A percentile compares a stretch with the other conserved stretches of the same genome.
Conservation (phyloP, 2,329 filamentous ascomycete genomes). For the Calonectria hongkongensis region DNA sequence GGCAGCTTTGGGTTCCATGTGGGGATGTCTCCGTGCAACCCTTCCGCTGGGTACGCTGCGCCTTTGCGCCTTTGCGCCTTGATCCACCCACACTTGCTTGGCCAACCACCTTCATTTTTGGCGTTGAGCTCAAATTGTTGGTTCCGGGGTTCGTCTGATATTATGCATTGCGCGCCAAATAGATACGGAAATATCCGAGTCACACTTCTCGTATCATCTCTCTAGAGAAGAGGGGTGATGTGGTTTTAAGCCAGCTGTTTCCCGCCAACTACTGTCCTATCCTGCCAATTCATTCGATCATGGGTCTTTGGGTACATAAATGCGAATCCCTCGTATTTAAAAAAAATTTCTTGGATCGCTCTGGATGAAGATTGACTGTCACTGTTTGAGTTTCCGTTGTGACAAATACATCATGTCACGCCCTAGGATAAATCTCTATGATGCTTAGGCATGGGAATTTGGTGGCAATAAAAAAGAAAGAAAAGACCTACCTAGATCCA, state of each 20-base stretch:
- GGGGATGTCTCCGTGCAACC: constrained; percentile 15
- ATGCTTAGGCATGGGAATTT: not conserved
- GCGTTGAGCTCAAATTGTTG: not conserved
- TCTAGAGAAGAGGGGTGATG: not conserved
- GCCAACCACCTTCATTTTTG: not conserved
- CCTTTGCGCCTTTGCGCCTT: constrained; percentile 22
- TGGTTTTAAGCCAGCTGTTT: not conserved
- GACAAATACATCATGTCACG: not conserved
- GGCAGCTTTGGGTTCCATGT: not conserved
- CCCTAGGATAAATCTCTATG: not conserved
- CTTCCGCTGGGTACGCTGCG: not conserved
- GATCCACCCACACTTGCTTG: constrained; percentile 9
- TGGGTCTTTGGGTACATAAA: not conserved
- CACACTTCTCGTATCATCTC: not conserved
- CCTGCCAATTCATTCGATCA: not conserved
- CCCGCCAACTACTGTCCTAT: not conserved
- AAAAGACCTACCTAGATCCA: no score
- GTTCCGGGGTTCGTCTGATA: not conserved
- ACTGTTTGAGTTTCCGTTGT: not conserved
- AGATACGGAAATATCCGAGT: constrained; percentile 16
- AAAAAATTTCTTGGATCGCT: not conserved
- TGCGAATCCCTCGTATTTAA: not conserved
- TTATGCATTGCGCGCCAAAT: no score
- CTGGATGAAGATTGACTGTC: not conserved
- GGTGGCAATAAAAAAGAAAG: not conserved